Evolutionary conservation across 2,329 filamentous ascomycete species (phyloP).

Genomic region (Botrytis porri): DNA sequence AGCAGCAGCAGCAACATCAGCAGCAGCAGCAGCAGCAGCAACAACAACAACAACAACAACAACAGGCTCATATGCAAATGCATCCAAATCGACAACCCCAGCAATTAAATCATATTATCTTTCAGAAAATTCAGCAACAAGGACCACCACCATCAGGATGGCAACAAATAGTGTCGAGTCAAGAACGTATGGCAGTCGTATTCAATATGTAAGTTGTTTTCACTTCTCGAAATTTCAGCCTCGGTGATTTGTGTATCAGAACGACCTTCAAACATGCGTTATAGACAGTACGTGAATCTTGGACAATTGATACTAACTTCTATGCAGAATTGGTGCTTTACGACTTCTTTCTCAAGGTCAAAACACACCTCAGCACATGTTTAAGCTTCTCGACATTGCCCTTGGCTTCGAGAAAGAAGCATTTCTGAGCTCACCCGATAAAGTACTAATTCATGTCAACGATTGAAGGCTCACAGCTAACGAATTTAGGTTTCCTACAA

Average conservation of each 20-base stretch:
- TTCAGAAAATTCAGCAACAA: slow-evolving; percentile 31
- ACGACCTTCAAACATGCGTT: neutral
- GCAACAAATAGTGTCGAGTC: slow-evolving; percentile 30
- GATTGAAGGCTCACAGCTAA: slow-evolving; percentile 22
- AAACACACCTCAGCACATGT: slow-evolving; percentile 23
- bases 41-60: neutral
- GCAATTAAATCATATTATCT: slow-evolving; percentile 36
- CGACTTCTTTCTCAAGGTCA: slow-evolving; percentile 33
- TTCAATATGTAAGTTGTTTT: slow-evolving; percentile 35
- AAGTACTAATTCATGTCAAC: slow-evolving; percentile 27
- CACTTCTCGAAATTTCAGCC: neutral
- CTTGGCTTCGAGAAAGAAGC: slow-evolving; percentile 36
- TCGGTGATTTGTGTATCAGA: neutral
- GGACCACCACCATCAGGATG: slow-evolving; percentile 31
- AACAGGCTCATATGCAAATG: slow-evolving; percentile 3
- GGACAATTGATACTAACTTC: slow-evolving; percentile 8
- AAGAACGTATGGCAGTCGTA: slow-evolving; percentile 32
- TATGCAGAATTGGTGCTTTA: slow-evolving; percentile 33
- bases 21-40: slow-evolving; percentile 18
- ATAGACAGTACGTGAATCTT: neutral
- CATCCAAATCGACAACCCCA: slow-evolving; percentile 13
- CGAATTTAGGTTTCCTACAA: slow-evolving; percentile 32
- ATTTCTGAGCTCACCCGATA: slow-evolving; percentile 33
- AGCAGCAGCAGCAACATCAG: slow-evolving; percentile 27
- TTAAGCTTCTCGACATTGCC: slow-evolving; percentile 35